Evolutionary conservation across 345 rosid genomes (phyloP).

Genomic region (Psidium guajava): DNA sequence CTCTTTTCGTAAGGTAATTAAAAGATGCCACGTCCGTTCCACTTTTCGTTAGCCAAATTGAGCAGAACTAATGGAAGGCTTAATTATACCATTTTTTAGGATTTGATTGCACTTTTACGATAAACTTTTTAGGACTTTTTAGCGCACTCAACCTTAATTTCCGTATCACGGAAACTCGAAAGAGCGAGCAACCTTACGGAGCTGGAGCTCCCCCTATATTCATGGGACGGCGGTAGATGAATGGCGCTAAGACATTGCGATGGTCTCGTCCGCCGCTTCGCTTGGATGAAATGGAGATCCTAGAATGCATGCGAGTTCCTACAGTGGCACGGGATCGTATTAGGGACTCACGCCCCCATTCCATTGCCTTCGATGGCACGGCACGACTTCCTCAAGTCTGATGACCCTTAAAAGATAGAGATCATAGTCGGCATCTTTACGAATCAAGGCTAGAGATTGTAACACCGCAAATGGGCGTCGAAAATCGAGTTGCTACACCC

Average conservation of each 20-base stretch:
- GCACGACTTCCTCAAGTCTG: background rate
- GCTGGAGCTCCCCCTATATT: background rate
- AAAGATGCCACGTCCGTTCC: fast-evolving
- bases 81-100: too few species aligned
- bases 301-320: background rate
- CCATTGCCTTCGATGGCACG: background rate
- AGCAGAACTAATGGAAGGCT: background rate
- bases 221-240: background rate
- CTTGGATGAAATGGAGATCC: background rate
- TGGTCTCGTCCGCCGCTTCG: background rate
- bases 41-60: background rate
- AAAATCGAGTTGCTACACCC: too few species aligned
- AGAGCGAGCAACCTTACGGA: background rate
- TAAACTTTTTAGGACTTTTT: background rate
- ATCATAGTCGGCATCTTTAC: background rate
- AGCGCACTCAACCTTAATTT: background rate
- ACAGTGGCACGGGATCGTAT: too few species aligned
- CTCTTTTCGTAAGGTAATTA: background rate
- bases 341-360: background rate
- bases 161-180: background rate
- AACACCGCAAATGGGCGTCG: too few species aligned
- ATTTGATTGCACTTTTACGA: background rate
- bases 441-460: too few species aligned
- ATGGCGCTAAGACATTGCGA: background rate
- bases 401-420: background rate